Percentiles rank a stretch among this genome's conserved stretches.
phyloP scores from a whole-genome alignment of 768 basidiomycete species.

The Ramaria sp. region DNA sequence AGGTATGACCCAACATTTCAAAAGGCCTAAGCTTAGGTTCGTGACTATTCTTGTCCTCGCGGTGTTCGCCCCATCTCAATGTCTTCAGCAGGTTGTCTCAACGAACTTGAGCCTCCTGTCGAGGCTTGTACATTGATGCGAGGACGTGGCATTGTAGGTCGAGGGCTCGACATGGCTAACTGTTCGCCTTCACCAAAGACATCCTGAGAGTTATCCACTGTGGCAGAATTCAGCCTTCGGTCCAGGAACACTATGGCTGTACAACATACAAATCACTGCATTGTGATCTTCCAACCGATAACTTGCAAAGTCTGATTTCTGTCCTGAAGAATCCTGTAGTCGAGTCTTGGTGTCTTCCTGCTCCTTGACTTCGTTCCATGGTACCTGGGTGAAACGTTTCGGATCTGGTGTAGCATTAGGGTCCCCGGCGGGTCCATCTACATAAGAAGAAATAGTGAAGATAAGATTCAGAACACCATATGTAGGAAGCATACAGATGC shows the following conservation, averaged over 20 bases:
- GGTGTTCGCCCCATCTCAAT: slow-evolving; percentile 1
- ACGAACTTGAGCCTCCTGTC: not conserved
- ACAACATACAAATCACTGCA: slow-evolving; percentile 5
- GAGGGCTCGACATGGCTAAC: slow-evolving; percentile 1
- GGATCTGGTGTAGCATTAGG: slow-evolving; percentile 45
- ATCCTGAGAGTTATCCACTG: slow-evolving; percentile 5
- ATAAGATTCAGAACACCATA: not conserved
- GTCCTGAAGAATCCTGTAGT: not conserved
- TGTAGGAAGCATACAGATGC: slow-evolving; percentile 33
- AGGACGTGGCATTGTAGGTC: not conserved
- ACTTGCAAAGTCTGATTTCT: not conserved
- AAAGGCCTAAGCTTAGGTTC: too few relatives aligned
- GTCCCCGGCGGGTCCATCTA: slow-evolving; percentile 43
- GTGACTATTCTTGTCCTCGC: too few relatives aligned
- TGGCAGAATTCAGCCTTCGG: not conserved
- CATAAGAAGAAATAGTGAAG: too few relatives aligned
- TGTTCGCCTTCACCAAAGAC: slow-evolving; percentile 4
- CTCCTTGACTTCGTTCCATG: slow-evolving; percentile 50
- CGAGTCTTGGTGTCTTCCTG: slow-evolving; percentile 20
- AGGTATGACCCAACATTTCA: too few relatives aligned
- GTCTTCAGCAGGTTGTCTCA: not conserved
- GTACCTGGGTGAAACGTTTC: slow-evolving; percentile 55
- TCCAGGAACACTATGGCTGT: not conserved
- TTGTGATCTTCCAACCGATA: not conserved
- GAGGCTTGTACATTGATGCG: not conserved